These are phyloP conservation scores for Anastatica hierochuntica DNA, from an alignment of 345 rosid genomes.

Conservation along the genomic window DNA sequence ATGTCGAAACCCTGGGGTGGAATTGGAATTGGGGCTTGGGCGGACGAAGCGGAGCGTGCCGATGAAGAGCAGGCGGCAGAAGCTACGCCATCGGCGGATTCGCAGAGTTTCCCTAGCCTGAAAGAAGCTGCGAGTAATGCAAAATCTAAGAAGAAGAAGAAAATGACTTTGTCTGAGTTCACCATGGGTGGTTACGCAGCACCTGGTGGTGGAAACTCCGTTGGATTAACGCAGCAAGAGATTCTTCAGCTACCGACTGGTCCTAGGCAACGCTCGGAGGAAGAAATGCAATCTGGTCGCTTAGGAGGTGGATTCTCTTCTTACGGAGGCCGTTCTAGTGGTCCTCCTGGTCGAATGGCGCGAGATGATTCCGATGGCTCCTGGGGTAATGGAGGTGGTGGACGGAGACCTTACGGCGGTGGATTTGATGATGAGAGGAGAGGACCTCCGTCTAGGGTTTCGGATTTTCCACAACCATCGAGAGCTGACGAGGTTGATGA, in stretches of 20 bases:
- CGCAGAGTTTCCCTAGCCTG: conserved; percentile 68
- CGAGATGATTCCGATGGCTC: conserved; percentile 42
- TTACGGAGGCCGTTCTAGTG: conserved; percentile 44
- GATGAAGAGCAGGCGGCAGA: conserved; percentile 50
- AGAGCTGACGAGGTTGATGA: conserved; percentile 79
- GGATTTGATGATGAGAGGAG: conserved; percentile 79
- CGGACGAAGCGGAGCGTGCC: conserved; percentile 81
- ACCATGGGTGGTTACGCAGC: conserved; percentile 12
- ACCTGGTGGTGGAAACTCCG: conserved; percentile 19
- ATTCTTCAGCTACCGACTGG: conserved; percentile 78
- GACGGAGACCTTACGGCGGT: conserved; percentile 55
- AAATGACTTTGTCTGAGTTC: conserved; percentile 35
- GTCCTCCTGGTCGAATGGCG: conserved; percentile 23
- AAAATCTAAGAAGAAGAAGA: conserved; percentile 89
- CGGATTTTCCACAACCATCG: conserved; percentile 63
- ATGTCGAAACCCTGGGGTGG: conserved; percentile 74
- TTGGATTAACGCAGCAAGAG: conserved; percentile 69
- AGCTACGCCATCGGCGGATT: conserved; percentile 30
- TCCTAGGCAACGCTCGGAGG: conserved; percentile 76
- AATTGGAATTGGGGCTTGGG: conserved; percentile 78
- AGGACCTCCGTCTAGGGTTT: conserved; percentile 61
- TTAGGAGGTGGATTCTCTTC: conserved; percentile 77
- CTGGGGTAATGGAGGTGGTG: conserved; percentile 47
- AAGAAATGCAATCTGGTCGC: conserved; percentile 70
- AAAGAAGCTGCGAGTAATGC: conserved; percentile 49